A percentile compares a stretch with the other conserved stretches of the same genome.
These are phyloP conservation scores for Pseudomassariella vexata DNA, from an alignment of 2,329 filamentous ascomycete species.

Conservation along the genomic window DNA sequence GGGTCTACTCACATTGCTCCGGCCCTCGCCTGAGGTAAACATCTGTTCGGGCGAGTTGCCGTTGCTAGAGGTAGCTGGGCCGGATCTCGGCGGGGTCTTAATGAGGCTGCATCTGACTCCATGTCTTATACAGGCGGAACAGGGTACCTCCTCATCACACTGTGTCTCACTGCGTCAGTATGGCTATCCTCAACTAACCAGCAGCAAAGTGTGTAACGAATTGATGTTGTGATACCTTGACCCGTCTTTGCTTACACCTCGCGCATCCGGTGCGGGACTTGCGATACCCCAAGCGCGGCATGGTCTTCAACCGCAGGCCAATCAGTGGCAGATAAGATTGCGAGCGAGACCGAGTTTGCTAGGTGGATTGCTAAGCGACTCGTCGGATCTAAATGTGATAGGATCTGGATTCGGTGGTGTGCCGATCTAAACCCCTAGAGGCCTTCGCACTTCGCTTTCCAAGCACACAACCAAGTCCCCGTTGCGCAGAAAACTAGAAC, in stretches of 20 bases:
- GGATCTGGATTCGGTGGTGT: too few relatives aligned
- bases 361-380: too few relatives aligned
- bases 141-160: slow-evolving; percentile 33
- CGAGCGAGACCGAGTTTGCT: too few relatives aligned
- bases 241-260: slow-evolving; percentile 4
- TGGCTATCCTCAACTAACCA: not conserved
- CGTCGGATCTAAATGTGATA: too few relatives aligned
- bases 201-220: not conserved
- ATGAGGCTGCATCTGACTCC: slow-evolving; percentile 26
- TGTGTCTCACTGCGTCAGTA: slow-evolving; percentile 21
- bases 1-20: not conserved
- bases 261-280: slow-evolving; percentile 3
- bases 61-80: slow-evolving; percentile 3
- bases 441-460: too few relatives aligned
- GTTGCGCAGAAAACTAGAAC: too few relatives aligned
- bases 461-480: too few relatives aligned
- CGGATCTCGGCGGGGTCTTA: slow-evolving; percentile 5
- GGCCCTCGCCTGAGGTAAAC: not conserved
- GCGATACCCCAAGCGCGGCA: slow-evolving; percentile 1
- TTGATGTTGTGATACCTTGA: slow-evolving; percentile 1
- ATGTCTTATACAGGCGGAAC: slow-evolving; percentile 29
- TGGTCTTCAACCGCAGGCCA: too few relatives aligned
- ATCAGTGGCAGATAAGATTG: too few relatives aligned
- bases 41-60: not conserved
- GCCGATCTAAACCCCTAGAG: too few relatives aligned